phyloP scores from a whole-genome alignment of 352 stramenopile genomes.

The Plasmopara viticola region DNA sequence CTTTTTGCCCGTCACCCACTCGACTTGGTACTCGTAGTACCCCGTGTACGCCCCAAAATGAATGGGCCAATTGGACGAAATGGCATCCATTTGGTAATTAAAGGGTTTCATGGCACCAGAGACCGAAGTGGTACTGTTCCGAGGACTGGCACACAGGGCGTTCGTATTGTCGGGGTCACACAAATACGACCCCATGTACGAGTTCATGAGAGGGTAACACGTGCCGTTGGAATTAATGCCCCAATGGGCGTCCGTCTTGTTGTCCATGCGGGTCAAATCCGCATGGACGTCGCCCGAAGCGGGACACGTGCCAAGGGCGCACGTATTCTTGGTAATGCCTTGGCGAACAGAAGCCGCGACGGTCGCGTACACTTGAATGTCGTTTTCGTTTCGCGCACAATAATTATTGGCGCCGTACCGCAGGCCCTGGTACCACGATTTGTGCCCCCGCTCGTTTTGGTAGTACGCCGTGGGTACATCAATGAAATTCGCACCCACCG shows the following conservation, averaged over 20 bases:
- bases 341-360: slow-evolving; percentile 22
- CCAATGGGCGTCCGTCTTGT: slow-evolving; percentile 32
- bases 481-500: slow-evolving; percentile 31
- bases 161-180: slow-evolving; percentile 49
- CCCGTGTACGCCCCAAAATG: slow-evolving; percentile 51
- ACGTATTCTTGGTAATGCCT: slow-evolving; percentile 37
- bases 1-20: slow-evolving; percentile 61
- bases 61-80: slow-evolving; percentile 68
- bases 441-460: slow-evolving; percentile 27
- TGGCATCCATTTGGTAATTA: slow-evolving; percentile 78
- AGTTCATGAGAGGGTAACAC: slow-evolving; percentile 56
- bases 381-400: slow-evolving; percentile 15
- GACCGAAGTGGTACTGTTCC: slow-evolving; percentile 11
- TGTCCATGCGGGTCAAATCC: slow-evolving; percentile 33
- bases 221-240: slow-evolving; percentile 59
- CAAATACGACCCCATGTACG: slow-evolving; percentile 52
- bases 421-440: slow-evolving; percentile 46
- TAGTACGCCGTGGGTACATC: slow-evolving; percentile 42
- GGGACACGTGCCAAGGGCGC: slow-evolving; percentile 27
- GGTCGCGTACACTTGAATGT: slow-evolving; percentile 19
- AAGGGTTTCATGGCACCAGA: slow-evolving; percentile 52
- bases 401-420: slow-evolving; percentile 47
- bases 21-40: slow-evolving; percentile 59
- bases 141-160: slow-evolving; percentile 3
- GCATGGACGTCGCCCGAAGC: slow-evolving; percentile 35